These are phyloP conservation scores for Rhododendron molle DNA, from an alignment of 148 eudicot genomes.

Conservation along the genomic window DNA sequence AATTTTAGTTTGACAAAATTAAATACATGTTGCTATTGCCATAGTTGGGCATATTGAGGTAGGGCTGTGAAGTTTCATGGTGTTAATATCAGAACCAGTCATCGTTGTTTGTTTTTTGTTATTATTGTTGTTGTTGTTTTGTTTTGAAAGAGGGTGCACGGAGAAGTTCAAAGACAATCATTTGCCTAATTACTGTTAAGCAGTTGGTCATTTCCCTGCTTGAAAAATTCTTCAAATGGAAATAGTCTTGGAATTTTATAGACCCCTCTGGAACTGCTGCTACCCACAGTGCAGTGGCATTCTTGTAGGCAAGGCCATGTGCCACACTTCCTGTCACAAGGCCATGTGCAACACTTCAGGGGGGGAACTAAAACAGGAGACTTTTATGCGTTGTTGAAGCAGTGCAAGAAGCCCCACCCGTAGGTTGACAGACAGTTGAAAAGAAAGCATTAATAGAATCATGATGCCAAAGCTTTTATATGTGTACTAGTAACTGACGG, in stretches of 20 bases:
- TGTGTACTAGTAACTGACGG: neutral
- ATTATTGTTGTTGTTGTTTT: neutral
- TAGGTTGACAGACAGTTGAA: neutral
- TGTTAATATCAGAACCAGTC: neutral
- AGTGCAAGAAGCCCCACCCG: neutral
- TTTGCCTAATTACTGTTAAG: neutral
- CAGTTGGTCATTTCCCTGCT: neutral
- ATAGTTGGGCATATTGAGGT: neutral
- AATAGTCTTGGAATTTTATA: neutral
- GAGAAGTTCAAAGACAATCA: neutral
- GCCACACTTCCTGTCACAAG: neutral
- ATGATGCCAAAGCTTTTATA: neutral
- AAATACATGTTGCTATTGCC: neutral
- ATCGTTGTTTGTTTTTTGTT: neutral
- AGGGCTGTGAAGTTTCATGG: neutral
- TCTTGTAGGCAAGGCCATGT: no score
- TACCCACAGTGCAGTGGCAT: no score
- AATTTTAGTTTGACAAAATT: neutral
- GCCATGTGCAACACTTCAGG: neutral
- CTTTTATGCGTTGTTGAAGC: neutral
- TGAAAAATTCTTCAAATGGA: neutral
- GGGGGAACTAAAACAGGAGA: neutral
- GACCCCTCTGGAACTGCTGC: no score
- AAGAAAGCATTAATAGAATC: neutral
- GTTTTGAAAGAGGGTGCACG: neutral